Conservation (phyloP, 73 alveolate species). For the Symbiodinium pilosum region DNA sequence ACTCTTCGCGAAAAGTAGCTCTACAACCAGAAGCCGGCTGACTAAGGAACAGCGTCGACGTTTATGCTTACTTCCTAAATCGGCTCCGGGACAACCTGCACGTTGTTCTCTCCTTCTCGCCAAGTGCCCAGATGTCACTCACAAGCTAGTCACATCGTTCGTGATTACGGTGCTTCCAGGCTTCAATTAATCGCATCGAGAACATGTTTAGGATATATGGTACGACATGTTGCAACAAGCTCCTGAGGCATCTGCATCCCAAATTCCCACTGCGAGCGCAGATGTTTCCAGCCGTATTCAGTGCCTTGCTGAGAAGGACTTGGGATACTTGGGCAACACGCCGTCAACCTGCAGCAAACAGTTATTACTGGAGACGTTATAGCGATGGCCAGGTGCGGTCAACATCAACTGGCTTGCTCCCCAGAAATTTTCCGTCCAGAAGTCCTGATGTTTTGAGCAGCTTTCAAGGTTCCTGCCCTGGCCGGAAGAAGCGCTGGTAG, state of each 20-base stretch:
- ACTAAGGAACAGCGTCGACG: constrained; percentile 96
- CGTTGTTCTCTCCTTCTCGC: constrained; percentile 99
- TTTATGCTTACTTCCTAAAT: constrained; percentile 98
- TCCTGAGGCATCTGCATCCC: constrained; percentile 78
- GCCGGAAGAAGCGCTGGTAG: constrained; percentile 99
- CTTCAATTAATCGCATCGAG: not conserved
- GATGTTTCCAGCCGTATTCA: constrained; percentile 99
- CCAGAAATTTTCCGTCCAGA: not conserved
- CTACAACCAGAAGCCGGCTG: no score
- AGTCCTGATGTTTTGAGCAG: not conserved
- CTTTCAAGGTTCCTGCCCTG: constrained; percentile 99
- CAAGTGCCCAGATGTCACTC: constrained; percentile 44
- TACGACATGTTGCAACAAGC: not conserved
- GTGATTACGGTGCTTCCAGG: not conserved
- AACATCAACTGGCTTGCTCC: constrained; percentile 98
- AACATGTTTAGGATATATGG: not conserved
- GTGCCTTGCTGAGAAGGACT: not conserved
- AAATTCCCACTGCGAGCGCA: constrained; percentile 99
- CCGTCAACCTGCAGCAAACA: not conserved
- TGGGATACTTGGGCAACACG: not conserved
- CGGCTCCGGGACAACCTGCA: constrained; percentile 99
- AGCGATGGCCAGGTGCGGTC: constrained; percentile 96
- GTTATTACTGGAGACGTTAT: not conserved
- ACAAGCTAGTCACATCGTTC: no score
- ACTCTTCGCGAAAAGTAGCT: no score